Conservation (phyloP, 2,329 filamentous ascomycete species). For the Fusarium proliferatum region DNA sequence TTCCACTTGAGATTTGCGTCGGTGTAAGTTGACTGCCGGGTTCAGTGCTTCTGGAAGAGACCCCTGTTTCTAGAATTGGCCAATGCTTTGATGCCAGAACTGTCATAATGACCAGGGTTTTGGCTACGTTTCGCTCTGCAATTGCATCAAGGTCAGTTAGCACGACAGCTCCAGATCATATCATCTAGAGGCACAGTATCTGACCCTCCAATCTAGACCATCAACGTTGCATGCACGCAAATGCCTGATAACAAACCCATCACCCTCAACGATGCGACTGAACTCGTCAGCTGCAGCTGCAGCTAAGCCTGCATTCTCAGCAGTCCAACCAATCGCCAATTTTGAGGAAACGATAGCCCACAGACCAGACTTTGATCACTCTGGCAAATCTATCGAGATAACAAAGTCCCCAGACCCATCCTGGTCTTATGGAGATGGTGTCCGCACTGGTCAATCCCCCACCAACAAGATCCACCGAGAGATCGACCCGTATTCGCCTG, state of each 20-base stretch:
- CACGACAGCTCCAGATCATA: background rate
- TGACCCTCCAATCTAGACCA: constrained; percentile 2
- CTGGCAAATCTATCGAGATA: constrained; percentile 33
- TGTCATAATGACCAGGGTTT: background rate
- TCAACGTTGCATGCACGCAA: background rate
- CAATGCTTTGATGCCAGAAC: background rate
- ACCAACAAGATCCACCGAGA: constrained; percentile 65
- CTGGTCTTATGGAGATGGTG: constrained; percentile 60
- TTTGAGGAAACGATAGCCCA: constrained; percentile 40
- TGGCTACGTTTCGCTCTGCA: background rate
- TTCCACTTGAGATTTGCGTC: background rate
- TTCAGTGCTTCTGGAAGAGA: background rate
- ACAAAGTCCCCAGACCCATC: constrained; percentile 54
- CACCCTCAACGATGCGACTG: constrained; percentile 2
- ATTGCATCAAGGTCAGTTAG: background rate
- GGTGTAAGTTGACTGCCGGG: background rate
- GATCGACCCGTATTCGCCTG: constrained; percentile 81
- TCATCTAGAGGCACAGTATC: background rate
- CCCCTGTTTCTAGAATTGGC: background rate
- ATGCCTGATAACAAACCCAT: background rate
- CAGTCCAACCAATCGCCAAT: constrained; percentile 37
- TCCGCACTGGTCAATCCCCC: constrained; percentile 29
- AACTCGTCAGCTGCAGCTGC: constrained; percentile 26
- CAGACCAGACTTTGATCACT: constrained; percentile 43
- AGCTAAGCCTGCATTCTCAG: constrained; percentile 37